A percentile compares a stretch with the other conserved stretches of the same genome.
Conservation (phyloP, 139 green algal species). For the Coelastrella sp. region DNA sequence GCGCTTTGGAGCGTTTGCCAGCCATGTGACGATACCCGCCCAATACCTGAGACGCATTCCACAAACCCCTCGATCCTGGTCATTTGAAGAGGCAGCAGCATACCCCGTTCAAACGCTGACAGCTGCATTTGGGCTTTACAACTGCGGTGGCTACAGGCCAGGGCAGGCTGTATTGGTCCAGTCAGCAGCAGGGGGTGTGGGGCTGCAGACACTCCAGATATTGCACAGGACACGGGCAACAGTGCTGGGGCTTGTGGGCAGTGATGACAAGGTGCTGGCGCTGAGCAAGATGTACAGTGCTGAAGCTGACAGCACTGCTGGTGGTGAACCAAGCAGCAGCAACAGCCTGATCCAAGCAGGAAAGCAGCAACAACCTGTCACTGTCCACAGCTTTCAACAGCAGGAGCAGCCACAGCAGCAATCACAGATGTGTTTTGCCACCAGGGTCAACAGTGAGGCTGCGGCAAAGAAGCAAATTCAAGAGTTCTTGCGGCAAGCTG, state of each 20-base stretch:
- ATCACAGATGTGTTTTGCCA: slow-evolving; percentile 8
- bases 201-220: slow-evolving; percentile 52
- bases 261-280: slow-evolving; percentile 43
- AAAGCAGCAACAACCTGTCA: not conserved
- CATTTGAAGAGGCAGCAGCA: slow-evolving; percentile 40
- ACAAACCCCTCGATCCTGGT: not conserved
- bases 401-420: slow-evolving; percentile 20
- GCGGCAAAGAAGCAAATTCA: slow-evolving; percentile 45
- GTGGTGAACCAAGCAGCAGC: slow-evolving; percentile 15
- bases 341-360: not conserved
- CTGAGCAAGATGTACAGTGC: not conserved
- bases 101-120: slow-evolving; percentile 62
- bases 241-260: slow-evolving; percentile 55
- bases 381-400: not conserved
- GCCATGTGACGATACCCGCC: slow-evolving; percentile 20
- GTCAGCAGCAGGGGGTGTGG: slow-evolving; percentile 57
- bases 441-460: not conserved
- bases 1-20: slow-evolving; percentile 58
- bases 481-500: not conserved
- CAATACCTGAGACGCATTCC: slow-evolving; percentile 51
- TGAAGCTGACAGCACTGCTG: not conserved
- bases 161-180: slow-evolving; percentile 61
- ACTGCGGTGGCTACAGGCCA: slow-evolving; percentile 44
- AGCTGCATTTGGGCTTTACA: slow-evolving; percentile 53
- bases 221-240: slow-evolving; percentile 28